Base-by-base conservation (phyloP, 2,329 filamentous ascomycete genomes). In the Sarocladium oryzae region DNA sequence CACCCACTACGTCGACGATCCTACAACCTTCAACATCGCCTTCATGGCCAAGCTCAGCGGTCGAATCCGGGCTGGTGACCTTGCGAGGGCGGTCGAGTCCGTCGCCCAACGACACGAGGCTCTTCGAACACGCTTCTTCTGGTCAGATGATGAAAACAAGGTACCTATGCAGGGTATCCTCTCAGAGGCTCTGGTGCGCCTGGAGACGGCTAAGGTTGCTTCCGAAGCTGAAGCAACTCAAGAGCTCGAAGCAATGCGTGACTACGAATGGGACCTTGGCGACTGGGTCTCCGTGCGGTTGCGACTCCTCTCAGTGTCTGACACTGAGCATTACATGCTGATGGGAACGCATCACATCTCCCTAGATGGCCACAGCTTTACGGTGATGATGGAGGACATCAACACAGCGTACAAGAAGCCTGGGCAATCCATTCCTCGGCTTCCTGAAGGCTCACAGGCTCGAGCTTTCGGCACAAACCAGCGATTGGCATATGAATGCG, bases 341-440 rank as follows among this genome's bases (percentile, higher is more conserved):
- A 52, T 79, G 11, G 64, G 62, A 5, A 68, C 66, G 37, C 76
- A 79, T 54, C 76, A 79, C 56, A 77, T 80, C 32, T 63, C 67
- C 38, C 69, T 79, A 65, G 77, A 81, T 53, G 74, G 71, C 1
- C 56, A 71, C 32, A 74, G 73, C 49, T 69, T 68, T 9, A 57
- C 71, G 23, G 55, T 77, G 4, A 60, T 80, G 28, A 55, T 76
- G 16, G 41, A 56, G 1, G 74, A 79, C 36, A 54, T 79, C 21
- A 63, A 73, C 21, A 67, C 61, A 48, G 64, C 60, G 0, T 79
- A 78, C 58, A 61, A 23, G 16, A 9, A 62, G 16, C 35, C 56
- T 52, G 4, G 54, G 53, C 32, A 64, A 60, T 0, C 57, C 61
- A 0, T 78, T 78, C 59, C 74, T 79, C 51, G 68, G 78, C 55